phyloP scores from a whole-genome alignment of 2,329 filamentous ascomycete genomes.

The Myriosclerotinia duriaeana region DNA sequence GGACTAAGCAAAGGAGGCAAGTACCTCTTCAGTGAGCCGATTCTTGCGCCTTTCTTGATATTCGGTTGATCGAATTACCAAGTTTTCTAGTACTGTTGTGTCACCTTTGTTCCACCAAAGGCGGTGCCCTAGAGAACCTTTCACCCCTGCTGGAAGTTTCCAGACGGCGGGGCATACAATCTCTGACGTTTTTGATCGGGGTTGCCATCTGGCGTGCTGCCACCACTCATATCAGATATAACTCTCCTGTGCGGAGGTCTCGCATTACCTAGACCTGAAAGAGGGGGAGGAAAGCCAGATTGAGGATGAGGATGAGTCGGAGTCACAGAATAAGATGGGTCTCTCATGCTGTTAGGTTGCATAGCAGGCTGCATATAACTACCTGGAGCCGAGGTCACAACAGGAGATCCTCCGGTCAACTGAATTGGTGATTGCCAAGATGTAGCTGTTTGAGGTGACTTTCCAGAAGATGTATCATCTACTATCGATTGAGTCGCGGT shows the following conservation, averaged over 20 bases:
- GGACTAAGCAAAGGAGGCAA: neutral
- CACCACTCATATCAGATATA: constrained; percentile 38
- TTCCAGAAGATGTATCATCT: constrained; percentile 40
- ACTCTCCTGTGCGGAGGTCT: constrained; percentile 37
- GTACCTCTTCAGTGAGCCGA: neutral
- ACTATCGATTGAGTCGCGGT: constrained; percentile 38
- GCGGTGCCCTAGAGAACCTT: no score
- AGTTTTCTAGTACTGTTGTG: neutral
- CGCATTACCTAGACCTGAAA: constrained; percentile 29
- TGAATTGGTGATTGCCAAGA: constrained; percentile 41
- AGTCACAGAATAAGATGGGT: constrained; percentile 37
- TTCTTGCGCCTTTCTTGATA: neutral
- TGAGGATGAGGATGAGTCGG: constrained; percentile 36
- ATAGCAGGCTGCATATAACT: constrained; percentile 33
- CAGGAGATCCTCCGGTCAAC: constrained; percentile 37
- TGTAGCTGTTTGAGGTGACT: constrained; percentile 38
- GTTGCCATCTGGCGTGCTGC: constrained; percentile 33
- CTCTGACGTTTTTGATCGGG: constrained; percentile 39
- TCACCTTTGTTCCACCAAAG: neutral
- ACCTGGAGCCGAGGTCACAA: constrained; percentile 31
- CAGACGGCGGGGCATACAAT: constrained; percentile 36
- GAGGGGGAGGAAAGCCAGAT: constrained; percentile 29
- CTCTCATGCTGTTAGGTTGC: constrained; percentile 31
- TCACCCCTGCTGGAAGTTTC: constrained; percentile 33
- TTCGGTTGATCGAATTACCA: neutral